Evolutionary conservation across 2,329 filamentous ascomycete genomes (phyloP).

Genomic region (Ascochyta clinopodiicola): DNA sequence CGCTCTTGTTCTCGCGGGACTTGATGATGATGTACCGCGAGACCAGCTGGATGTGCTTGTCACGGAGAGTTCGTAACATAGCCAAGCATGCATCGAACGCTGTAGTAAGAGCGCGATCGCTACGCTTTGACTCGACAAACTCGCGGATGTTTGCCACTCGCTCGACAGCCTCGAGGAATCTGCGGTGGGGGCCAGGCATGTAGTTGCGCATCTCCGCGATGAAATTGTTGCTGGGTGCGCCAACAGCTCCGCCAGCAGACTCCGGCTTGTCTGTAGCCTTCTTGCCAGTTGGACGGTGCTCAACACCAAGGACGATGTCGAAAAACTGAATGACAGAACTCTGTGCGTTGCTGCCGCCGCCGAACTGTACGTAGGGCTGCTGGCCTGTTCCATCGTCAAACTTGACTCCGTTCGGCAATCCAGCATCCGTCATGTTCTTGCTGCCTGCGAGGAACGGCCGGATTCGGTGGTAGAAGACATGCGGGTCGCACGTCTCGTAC

Average conservation of each 20-base stretch:
- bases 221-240: constrained; percentile 77
- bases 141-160: constrained; percentile 84
- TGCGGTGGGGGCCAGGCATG: constrained; percentile 92
- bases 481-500: constrained; percentile 94
- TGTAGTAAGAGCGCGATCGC: constrained; percentile 71
- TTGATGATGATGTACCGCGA: constrained; percentile 94
- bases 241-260: constrained; percentile 49
- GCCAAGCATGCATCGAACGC: constrained; percentile 91
- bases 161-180: constrained; percentile 83
- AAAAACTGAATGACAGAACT: constrained; percentile 98
- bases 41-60: constrained; percentile 96
- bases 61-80: constrained; percentile 78
- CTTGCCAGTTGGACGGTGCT: constrained; percentile 88
- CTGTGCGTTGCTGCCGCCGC: constrained; percentile 94
- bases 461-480: constrained; percentile 94
- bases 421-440: constrained; percentile 97
- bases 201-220: constrained; percentile 96
- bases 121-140: constrained; percentile 71
- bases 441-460: constrained; percentile 95
- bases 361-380: constrained; percentile 78
- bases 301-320: constrained; percentile 86
- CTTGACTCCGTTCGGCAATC: constrained; percentile 82
- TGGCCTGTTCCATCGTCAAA: constrained; percentile 82
- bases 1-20: constrained; percentile 74
- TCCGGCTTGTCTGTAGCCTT: constrained; percentile 53